Percentiles rank a stretch among this genome's conserved stretches.
Evolutionary conservation across 805 yeast genomes (phyloP).

Genomic region (Candida khao-thaluensis): DNA sequence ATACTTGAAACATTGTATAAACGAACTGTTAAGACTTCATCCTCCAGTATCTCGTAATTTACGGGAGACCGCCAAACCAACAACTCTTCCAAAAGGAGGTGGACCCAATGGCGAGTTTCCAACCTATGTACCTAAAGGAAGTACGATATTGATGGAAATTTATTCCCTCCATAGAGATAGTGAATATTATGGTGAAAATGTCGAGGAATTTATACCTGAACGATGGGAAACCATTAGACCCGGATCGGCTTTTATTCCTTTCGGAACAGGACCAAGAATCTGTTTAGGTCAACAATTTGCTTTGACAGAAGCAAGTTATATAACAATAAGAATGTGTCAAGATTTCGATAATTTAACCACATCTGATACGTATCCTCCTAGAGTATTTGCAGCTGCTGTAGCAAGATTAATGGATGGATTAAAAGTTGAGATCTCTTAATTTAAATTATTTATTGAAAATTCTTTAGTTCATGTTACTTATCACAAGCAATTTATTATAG

Average conservation of each 20-base stretch:
- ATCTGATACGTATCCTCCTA: background rate
- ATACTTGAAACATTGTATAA: slow-evolving; percentile 30
- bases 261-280: slow-evolving; percentile 56
- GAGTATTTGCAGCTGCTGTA: background rate
- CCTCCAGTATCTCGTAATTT: slow-evolving; percentile 37
- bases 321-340: slow-evolving; percentile 31
- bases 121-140: slow-evolving; percentile 43
- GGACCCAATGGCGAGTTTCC: slow-evolving; percentile 25
- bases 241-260: slow-evolving; percentile 53
- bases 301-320: slow-evolving; percentile 51
- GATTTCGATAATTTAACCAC: background rate
- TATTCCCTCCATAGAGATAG: slow-evolving; percentile 41
- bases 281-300: slow-evolving; percentile 60
- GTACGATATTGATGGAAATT: slow-evolving; percentile 35
- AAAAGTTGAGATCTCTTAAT: background rate
- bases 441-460: background rate
- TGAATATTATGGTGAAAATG: slow-evolving; percentile 44
- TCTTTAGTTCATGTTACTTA: background rate
- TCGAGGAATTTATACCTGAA: slow-evolving; percentile 45
- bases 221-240: slow-evolving; percentile 44
- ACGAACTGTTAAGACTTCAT: slow-evolving; percentile 32
- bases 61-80: slow-evolving; percentile 24
- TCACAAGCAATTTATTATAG: background rate
- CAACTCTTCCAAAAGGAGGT: slow-evolving; percentile 31
- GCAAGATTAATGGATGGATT: background rate